Percentiles rank a stretch among this genome's conserved stretches.
Evolutionary conservation across 169 alveolate species (phyloP).

Genomic region (Theileria parva): DNA sequence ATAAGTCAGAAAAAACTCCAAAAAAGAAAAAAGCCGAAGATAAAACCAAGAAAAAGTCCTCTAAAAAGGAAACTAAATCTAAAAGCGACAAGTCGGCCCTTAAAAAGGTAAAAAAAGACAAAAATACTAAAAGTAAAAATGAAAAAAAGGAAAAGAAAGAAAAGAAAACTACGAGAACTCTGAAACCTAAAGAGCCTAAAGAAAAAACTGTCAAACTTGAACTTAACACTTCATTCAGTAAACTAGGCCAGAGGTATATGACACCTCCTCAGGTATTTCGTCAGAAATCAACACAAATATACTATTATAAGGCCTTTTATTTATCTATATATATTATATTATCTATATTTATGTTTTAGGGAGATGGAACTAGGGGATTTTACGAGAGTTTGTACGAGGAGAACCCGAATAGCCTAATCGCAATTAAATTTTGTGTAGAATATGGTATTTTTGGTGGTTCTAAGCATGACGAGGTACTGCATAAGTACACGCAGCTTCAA

Average conservation of each 20-base stretch:
- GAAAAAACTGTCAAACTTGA: conserved; percentile 35
- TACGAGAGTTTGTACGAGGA: conserved; percentile 86
- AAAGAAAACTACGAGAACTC: conserved; percentile 14
- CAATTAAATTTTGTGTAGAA: conserved; percentile 80
- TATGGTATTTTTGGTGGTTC: conserved; percentile 76
- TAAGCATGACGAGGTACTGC: conserved; percentile 55
- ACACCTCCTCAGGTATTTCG: conserved; percentile 84
- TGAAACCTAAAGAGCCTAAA: background rate
- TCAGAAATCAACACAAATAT: background rate
- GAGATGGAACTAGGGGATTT: conserved; percentile 90
- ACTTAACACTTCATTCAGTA: conserved; percentile 31
- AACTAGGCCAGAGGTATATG: conserved; percentile 82
- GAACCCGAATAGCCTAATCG: conserved; percentile 85
- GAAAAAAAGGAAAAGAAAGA: conserved; percentile 3
- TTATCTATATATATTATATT: background rate
- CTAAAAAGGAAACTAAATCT: conserved; percentile 8
- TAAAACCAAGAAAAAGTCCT: conserved; percentile 19
- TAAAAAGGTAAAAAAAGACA: conserved; percentile 4
- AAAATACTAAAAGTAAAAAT: no score
- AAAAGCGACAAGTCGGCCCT: background rate
- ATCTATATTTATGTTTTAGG: conserved; percentile 48
- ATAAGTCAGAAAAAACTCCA: background rate
- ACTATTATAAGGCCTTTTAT: background rate
- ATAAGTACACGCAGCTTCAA: conserved; percentile 41
- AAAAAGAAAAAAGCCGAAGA: conserved; percentile 1